phyloP scores from a whole-genome alignment of 2,329 filamentous ascomycete genomes.

The Plenodomus biglobosus region DNA sequence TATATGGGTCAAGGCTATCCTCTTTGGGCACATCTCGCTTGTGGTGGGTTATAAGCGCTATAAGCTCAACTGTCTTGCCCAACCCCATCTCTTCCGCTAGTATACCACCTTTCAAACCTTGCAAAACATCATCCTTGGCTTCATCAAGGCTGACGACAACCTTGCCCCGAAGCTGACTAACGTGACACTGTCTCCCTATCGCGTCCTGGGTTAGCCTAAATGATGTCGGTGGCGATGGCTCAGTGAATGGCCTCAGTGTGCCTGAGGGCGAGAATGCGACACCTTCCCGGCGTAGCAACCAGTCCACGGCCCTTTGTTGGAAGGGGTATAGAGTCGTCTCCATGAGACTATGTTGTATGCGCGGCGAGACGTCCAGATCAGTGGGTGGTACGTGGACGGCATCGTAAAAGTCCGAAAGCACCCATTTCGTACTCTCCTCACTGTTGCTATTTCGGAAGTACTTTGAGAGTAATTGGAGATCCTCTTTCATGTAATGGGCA shows the following conservation, averaged over 20 bases:
- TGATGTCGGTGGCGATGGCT: constrained; percentile 43
- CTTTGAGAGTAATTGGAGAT: constrained; percentile 28
- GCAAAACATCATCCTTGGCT: constrained; percentile 45
- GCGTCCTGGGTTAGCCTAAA: constrained; percentile 53
- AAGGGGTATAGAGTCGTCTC: constrained; percentile 66
- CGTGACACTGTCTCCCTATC: constrained; percentile 52
- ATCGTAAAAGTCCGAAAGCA: constrained; percentile 66
- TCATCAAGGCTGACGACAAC: constrained; percentile 54
- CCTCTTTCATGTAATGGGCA: constrained; percentile 22
- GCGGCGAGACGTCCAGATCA: constrained; percentile 35
- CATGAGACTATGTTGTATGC: constrained; percentile 30
- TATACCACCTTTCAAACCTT: constrained; percentile 61
- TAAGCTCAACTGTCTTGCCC: constrained; percentile 76
- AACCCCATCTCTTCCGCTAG: constrained; percentile 82
- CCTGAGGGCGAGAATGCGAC: constrained; percentile 48
- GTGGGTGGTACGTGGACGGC: constrained; percentile 64
- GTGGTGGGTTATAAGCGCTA: constrained; percentile 69
- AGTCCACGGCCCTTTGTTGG: constrained; percentile 69
- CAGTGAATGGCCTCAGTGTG: constrained; percentile 11
- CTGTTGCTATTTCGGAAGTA: constrained; percentile 22
- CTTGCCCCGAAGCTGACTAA: constrained; percentile 66
- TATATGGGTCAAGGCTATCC: constrained; percentile 45
- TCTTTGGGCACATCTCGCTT: constrained; percentile 38
- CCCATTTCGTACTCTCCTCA: constrained; percentile 42
- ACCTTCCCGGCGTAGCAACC: constrained; percentile 69